Evolutionary conservation across 2,329 filamentous ascomycete genomes (phyloP).

Genomic region (Paramyrothecium sp.): DNA sequence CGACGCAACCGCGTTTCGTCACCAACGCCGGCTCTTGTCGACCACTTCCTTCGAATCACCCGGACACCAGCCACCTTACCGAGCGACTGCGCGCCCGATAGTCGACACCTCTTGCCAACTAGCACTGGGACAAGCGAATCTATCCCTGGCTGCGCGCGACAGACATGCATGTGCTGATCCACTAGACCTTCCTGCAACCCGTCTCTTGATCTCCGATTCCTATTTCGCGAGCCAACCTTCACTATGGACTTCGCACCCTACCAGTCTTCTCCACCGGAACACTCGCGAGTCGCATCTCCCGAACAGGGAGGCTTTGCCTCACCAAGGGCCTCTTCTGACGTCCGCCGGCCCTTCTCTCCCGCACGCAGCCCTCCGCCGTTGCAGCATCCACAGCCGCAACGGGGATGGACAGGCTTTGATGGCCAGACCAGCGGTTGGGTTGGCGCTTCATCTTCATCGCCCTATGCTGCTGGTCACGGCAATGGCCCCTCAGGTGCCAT

Average conservation of each 20-base stretch:
- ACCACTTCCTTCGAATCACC: too few species aligned
- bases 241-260: constrained; percentile 95
- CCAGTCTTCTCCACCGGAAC: constrained; percentile 87
- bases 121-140: too few species aligned
- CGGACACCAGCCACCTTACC: too few species aligned
- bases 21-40: too few species aligned
- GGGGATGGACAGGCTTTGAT: constrained; percentile 46
- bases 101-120: too few species aligned
- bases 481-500: constrained; percentile 18
- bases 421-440: constrained; percentile 30
- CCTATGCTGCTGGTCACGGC: constrained; percentile 11
- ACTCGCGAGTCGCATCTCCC: constrained; percentile 77
- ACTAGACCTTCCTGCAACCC: too few species aligned
- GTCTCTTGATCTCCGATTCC: not conserved
- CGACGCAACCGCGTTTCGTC: too few species aligned
- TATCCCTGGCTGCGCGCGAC: too few species aligned
- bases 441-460: constrained; percentile 11
- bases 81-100: too few species aligned
- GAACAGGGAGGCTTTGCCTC: constrained; percentile 34
- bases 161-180: too few species aligned
- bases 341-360: constrained; percentile 55
- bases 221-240: not conserved
- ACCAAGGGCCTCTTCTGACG: constrained; percentile 53
- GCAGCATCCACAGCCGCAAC: constrained; percentile 54
- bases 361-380: constrained; percentile 38